Conservation (phyloP, 163 green algal species). For the Scenedesmus sp. region DNA sequence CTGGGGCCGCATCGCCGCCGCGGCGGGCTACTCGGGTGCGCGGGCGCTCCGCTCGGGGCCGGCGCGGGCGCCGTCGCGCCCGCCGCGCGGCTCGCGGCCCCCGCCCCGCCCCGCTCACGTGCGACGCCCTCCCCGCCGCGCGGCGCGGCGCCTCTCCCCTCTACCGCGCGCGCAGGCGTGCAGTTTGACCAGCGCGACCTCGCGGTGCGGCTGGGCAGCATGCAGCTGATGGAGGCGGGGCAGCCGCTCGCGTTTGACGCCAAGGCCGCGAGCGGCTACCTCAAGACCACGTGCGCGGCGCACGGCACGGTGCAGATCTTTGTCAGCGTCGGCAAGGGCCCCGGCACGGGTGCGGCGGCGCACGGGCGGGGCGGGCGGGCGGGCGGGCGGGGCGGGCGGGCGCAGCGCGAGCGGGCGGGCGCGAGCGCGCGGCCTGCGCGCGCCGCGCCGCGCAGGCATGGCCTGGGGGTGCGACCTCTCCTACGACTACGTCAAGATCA, state of each 20-base stretch:
- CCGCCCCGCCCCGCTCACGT: too few species aligned
- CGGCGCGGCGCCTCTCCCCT: too few species aligned
- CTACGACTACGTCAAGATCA: constrained; percentile 98
- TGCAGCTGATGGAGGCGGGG: constrained; percentile 91
- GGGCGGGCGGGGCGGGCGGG: too few species aligned
- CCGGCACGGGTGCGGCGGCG: constrained; percentile 80
- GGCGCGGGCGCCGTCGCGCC: too few species aligned
- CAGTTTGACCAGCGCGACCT: constrained; percentile 89
- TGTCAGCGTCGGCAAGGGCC: constrained; percentile 69
- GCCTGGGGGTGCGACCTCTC: constrained; percentile 95
- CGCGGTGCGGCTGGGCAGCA: constrained; percentile 84
- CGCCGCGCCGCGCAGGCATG: too few species aligned
- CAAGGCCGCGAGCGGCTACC: constrained; percentile 85
- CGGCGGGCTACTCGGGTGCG: constrained; percentile 89
- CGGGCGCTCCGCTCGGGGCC: too few species aligned
- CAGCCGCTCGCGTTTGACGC: constrained; percentile 96
- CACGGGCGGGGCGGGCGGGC: too few species aligned
- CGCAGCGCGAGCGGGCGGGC: constrained; percentile 85
- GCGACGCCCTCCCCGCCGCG: too few species aligned
- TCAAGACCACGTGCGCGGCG: constrained; percentile 80
- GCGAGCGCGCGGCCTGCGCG: constrained; percentile 47
- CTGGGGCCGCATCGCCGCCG: constrained; percentile 97
- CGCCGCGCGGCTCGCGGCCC: too few species aligned
- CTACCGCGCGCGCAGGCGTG: constrained; percentile 73
- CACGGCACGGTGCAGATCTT: constrained; percentile 93